Percentiles rank a stretch among this genome's conserved stretches.
phyloP scores from a whole-genome alignment of 1,139 yeast genomes.

The Blastobotrys persicus region DNA sequence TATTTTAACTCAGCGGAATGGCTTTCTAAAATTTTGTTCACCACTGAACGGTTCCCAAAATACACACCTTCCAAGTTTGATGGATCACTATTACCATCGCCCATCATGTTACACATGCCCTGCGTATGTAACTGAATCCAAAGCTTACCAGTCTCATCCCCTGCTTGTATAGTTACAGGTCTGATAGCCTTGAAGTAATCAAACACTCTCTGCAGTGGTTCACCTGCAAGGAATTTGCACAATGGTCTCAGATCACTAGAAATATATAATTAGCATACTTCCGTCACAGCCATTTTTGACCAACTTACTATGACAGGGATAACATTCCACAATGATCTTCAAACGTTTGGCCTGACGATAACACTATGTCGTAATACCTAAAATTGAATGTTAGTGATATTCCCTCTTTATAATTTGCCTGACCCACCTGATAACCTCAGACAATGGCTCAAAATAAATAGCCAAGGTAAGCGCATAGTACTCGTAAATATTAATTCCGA shows the following conservation, averaged over 20 bases:
- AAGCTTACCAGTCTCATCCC: conserved; percentile 28
- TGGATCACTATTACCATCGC: conserved; percentile 29
- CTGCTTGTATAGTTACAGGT: conserved; percentile 28
- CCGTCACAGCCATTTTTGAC: background rate
- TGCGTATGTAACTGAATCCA: conserved; percentile 35
- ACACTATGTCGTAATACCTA: conserved; percentile 30
- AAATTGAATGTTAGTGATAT: background rate
- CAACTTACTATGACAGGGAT: conserved; percentile 29
- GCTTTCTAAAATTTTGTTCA: conserved; percentile 20
- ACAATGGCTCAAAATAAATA: conserved; percentile 45
- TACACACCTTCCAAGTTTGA: conserved; percentile 29
- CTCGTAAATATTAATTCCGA: conserved; percentile 46
- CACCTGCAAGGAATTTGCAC: conserved; percentile 34
- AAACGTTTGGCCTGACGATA: conserved; percentile 32
- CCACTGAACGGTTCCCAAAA: conserved; percentile 22
- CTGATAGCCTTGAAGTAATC: conserved; percentile 28
- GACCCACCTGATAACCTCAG: conserved; percentile 38
- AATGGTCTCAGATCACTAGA: conserved; percentile 32
- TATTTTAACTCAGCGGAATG: conserved; percentile 28
- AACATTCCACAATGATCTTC: conserved; percentile 32
- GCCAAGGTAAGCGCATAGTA: conserved; percentile 47
- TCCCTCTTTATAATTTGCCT: background rate
- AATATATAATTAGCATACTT: conserved; percentile 7
- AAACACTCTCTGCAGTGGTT: conserved; percentile 30
- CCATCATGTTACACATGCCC: conserved; percentile 28